Percentiles rank a stretch among this genome's conserved stretches.
Evolutionary conservation across 2,329 filamentous ascomycete species (phyloP).

Genomic region (Fusarium verrucosum): DNA sequence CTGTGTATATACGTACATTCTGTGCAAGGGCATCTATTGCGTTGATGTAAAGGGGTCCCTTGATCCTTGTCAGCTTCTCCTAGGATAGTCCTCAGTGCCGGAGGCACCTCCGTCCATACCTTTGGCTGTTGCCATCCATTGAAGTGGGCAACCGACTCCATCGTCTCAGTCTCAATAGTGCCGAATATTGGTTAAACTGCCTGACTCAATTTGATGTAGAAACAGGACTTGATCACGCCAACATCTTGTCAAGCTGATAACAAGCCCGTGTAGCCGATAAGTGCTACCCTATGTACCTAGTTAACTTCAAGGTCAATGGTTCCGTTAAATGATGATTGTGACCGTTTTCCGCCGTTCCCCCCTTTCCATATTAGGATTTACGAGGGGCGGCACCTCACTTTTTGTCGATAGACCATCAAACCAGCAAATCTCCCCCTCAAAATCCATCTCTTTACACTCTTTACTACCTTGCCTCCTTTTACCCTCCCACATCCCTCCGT

Average conservation of each 20-base stretch:
- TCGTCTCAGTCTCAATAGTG: conserved; percentile 13
- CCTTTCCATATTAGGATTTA: conserved; percentile 28
- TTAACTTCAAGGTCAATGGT: conserved; percentile 18
- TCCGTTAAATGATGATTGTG: conserved; percentile 18
- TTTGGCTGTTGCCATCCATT: background rate
- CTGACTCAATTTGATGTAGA: conserved; percentile 11
- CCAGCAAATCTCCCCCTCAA: conserved; percentile 33
- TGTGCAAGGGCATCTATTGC: conserved; percentile 4
- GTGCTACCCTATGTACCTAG: background rate
- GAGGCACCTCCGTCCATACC: conserved; percentile 14
- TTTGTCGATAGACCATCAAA: conserved; percentile 26
- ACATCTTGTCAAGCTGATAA: background rate
- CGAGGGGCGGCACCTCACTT: conserved; percentile 25
- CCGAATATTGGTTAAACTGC: conserved; percentile 16
- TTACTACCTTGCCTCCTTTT: conserved; percentile 20
- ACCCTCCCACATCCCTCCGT: conserved; percentile 2
- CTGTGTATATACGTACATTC: background rate
- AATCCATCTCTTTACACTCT: conserved; percentile 15
- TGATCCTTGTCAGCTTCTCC: conserved; percentile 18
- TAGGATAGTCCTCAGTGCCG: conserved; percentile 3
- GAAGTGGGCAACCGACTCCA: conserved; percentile 18
- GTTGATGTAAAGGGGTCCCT: conserved; percentile 22
- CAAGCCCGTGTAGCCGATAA: background rate
- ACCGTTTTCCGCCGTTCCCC: conserved; percentile 31
- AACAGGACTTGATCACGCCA: background rate